Conservation (phyloP, 768 basidiomycete genomes). For the Ephemerocybe angulata region DNA sequence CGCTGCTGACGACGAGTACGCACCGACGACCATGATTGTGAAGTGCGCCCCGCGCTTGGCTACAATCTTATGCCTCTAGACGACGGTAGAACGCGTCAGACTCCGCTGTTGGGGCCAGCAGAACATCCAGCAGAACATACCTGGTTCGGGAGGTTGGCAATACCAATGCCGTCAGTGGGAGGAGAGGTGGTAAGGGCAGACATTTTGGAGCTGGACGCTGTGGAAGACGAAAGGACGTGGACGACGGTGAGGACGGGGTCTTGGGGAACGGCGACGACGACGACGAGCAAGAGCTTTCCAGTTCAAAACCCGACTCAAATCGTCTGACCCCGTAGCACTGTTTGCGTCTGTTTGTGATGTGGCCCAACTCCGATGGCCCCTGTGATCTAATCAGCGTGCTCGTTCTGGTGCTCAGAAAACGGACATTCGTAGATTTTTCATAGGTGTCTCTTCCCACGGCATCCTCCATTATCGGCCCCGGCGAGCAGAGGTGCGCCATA, state of each 20-base stretch:
- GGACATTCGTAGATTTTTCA: too few species aligned
- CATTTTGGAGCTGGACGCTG: slow-evolving; percentile 34
- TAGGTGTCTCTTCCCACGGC: too few species aligned
- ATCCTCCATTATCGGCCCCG: too few species aligned
- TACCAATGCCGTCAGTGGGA: slow-evolving; percentile 78
- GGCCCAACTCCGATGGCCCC: too few species aligned
- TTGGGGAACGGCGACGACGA: slow-evolving; percentile 22
- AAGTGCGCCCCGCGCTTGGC: slow-evolving; percentile 97
- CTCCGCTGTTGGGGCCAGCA: too few species aligned
- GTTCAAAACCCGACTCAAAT: too few species aligned
- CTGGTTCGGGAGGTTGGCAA: slow-evolving; percentile 98
- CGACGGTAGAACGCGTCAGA: too few species aligned
- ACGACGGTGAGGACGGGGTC: slow-evolving; percentile 21
- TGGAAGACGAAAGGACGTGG: slow-evolving; percentile 21
- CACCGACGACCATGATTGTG: slow-evolving; percentile 99
- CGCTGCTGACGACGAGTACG: too few species aligned
- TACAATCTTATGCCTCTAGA: slow-evolving; percentile 99
- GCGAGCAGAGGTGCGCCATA: too few species aligned
- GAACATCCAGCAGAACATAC: slow-evolving; percentile 44
- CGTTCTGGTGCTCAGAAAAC: too few species aligned
- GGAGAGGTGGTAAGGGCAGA: slow-evolving; percentile 34
- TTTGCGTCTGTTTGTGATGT: slow-evolving; percentile 25
- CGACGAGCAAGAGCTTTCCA: slow-evolving; percentile 10
- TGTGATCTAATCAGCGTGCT: too few species aligned
- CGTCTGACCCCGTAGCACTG: slow-evolving; percentile 29